These are phyloP conservation scores for Piper longum DNA, from an alignment of 164 flowering plant genomes.

Conservation along the genomic window DNA sequence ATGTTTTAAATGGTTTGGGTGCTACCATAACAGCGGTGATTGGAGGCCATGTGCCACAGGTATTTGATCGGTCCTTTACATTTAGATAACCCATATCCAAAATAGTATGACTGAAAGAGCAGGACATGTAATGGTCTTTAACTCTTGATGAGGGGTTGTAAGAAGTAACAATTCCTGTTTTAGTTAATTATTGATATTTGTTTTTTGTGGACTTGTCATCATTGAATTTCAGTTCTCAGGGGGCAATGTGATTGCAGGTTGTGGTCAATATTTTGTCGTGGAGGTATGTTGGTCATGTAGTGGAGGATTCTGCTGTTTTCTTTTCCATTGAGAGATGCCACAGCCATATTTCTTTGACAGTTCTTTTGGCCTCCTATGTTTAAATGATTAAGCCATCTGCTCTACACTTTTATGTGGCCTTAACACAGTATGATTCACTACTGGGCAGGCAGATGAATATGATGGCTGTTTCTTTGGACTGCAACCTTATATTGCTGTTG, in stretches of 20 bases:
- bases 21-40: slow-evolving; percentile 33
- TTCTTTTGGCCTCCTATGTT: too few relatives aligned
- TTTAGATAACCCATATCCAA: neutral
- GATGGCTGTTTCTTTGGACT: slow-evolving; percentile 32
- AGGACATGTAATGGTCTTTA: neutral
- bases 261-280: slow-evolving; percentile 25
- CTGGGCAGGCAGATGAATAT: slow-evolving; percentile 38
- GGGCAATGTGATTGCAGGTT: slow-evolving; percentile 22
- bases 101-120: neutral
- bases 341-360: neutral
- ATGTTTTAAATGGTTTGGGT: slow-evolving; percentile 32
- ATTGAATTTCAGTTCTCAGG: slow-evolving; percentile 20
- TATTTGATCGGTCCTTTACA: neutral
- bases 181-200: neutral
- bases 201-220: neutral
- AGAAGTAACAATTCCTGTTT: neutral
- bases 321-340: neutral
- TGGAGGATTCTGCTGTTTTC: neutral
- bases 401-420: neutral
- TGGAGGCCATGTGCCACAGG: slow-evolving; percentile 45
- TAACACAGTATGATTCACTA: neutral
- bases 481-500: slow-evolving; percentile 27
- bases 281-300: slow-evolving; percentile 18
- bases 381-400: neutral
- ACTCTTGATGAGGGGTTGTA: neutral